Percentiles rank a stretch among this genome's conserved stretches.
These are phyloP conservation scores for Chenopodium berlandieri DNA, from an alignment of 148 eudicot genomes.

Conservation along the genomic window DNA sequence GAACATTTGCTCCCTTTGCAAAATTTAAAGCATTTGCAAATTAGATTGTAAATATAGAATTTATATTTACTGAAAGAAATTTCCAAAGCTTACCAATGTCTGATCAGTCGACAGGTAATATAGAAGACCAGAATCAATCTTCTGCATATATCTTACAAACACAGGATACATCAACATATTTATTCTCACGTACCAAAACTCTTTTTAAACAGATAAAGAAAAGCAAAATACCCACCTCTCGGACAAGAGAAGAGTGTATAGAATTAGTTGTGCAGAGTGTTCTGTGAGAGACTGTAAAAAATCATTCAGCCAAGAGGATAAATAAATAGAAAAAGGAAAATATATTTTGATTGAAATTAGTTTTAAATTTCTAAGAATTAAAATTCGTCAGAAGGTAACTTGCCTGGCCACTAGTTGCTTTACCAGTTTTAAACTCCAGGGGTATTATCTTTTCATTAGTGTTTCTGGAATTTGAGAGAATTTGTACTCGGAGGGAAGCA, in stretches of 20 bases:
- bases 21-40: conserved; percentile 18
- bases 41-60: background rate
- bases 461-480: conserved; percentile 34
- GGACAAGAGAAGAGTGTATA: conserved; percentile 94
- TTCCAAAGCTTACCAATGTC: conserved; percentile 58
- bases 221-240: conserved; percentile 55
- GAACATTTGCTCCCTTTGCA: conserved; percentile 60
- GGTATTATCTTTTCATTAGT: conserved; percentile 71
- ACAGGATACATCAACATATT: conserved; percentile 14
- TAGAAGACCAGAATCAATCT: conserved; percentile 75
- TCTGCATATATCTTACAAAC: conserved; percentile 56
- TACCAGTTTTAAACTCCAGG: conserved; percentile 95
- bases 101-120: conserved; percentile 91
- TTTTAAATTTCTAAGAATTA: background rate
- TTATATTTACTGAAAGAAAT: background rate
- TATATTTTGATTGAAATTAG: background rate
- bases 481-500: conserved; percentile 72
- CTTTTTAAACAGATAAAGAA: background rate
- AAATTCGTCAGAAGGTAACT: conserved; percentile 16
- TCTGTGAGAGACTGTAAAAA: conserved; percentile 73
- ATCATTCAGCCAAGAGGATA: conserved; percentile 17
- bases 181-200: conserved; percentile 7
- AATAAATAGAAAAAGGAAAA: background rate
- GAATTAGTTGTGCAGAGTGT: conserved; percentile 93
- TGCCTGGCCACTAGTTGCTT: conserved; percentile 90